phyloP scores from a whole-genome alignment of 164 flowering plant species.

The Piper longum region DNA sequence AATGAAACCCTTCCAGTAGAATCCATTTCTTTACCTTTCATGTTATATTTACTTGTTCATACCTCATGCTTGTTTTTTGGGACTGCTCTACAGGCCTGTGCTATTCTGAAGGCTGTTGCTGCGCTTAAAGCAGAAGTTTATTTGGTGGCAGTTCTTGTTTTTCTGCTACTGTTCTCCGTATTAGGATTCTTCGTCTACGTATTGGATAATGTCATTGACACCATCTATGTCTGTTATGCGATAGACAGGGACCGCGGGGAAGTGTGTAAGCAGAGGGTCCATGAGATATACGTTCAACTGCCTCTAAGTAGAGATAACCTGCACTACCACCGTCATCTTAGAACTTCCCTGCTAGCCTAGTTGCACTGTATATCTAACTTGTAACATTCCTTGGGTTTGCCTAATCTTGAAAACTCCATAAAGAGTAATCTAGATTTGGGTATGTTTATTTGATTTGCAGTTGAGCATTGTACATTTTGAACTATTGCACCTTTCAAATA shows the following conservation, averaged over 20 bases:
- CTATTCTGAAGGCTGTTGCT: constrained; percentile 38
- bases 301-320: constrained; percentile 8
- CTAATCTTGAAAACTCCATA: neutral
- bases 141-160: constrained; percentile 47
- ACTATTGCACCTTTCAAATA: too few relatives aligned
- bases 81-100: constrained; percentile 44
- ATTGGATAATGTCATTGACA: constrained; percentile 74
- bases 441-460: neutral
- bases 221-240: constrained; percentile 78
- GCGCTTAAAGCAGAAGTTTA: constrained; percentile 48
- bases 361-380: neutral
- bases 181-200: constrained; percentile 67
- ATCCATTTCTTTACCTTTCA: neutral
- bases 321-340: constrained; percentile 1
- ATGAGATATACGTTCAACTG: constrained; percentile 11
- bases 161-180: constrained; percentile 44
- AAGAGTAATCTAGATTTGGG: neutral
- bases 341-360: constrained; percentile 6
- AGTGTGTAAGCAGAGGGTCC: constrained; percentile 26
- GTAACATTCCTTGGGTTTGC: neutral
- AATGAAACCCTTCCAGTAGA: neutral
- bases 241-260: constrained; percentile 84
- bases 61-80: neutral
- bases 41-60: neutral
- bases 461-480: neutral